Evolutionary conservation across 2,329 filamentous ascomycete genomes (phyloP), one percentile per base, ranked within the genome.

Genomic region (Cylindrodendrum hubeiense): DNA sequence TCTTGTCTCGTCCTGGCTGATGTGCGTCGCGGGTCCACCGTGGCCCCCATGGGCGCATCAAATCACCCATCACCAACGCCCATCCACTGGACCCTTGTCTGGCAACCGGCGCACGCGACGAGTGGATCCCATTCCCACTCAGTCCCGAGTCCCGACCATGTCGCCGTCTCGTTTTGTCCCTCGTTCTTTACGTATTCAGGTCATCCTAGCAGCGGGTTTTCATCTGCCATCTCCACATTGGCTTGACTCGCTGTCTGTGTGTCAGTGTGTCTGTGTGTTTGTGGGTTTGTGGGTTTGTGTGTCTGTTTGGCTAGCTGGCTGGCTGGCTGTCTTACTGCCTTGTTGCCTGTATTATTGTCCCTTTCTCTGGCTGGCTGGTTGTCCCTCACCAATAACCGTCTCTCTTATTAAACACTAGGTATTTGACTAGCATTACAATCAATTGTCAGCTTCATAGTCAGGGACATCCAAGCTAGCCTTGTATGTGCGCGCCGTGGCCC

Each of bases 91-190:
- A 58, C 64, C 71, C 70, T 44, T 63, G 60, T 61, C 62, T 56
- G 60, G 43, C 61, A 62, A 67, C 66, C 58, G 68, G 64, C 59
- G 67, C 71, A 74, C 71, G 68, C 71, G 68, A 73, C 41, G 58
- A 56, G 71, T 73, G 71, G 71, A 71, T 57, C 54, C 49, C 63
- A 28, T 39, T 60, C 63, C 60, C 60, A 46, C 46, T 58, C 47
- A 30, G 37, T 53, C 63, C 63, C 52, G 61, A 67, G 58, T 59
- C 65, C 58, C 66, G 60, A 56, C 28, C 41, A 43, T 50, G 60
- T 68, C 63, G 58, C 69, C 69, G 66, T 68, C 63, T 59, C 49
- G 24, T 63, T 60, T 50, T 61, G 66, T 64, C 34, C 34, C 63
- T n/a, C 68, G 54, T 66, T 58, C 52, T 53, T 50, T 43, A 30